phyloP scores from a whole-genome alignment of 179 eudicot genomes.

The Dionaea muscipula region DNA sequence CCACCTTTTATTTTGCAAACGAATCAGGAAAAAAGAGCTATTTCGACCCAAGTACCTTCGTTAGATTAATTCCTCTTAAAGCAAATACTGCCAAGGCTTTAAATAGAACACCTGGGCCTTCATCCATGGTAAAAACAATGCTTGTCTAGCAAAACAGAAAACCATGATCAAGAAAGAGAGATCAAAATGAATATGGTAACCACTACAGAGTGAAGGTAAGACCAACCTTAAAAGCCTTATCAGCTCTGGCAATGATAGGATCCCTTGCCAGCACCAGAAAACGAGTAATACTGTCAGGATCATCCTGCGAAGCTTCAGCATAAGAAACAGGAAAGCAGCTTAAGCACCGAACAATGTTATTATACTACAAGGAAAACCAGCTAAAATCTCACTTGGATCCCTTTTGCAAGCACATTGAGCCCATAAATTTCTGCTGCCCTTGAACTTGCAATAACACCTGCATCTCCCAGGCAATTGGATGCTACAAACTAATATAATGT shows the following conservation, averaged over 20 bases:
- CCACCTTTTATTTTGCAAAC: not conserved
- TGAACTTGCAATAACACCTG: slow-evolving; percentile 28
- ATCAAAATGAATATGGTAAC: not conserved
- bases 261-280: slow-evolving; percentile 53
- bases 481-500: slow-evolving; percentile 20
- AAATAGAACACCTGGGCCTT: slow-evolving; percentile 57
- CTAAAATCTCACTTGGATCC: slow-evolving; percentile 20
- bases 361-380: not conserved
- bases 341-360: not conserved
- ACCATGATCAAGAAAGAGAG: not conserved
- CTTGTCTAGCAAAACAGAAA: slow-evolving; percentile 28
- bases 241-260: slow-evolving; percentile 44
- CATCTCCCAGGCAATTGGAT: slow-evolving; percentile 19
- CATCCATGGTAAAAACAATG: slow-evolving; percentile 53
- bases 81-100: slow-evolving; percentile 59
- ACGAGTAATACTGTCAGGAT: slow-evolving; percentile 45
- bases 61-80: slow-evolving; percentile 38
- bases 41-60: slow-evolving; percentile 27
- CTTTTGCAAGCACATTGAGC: slow-evolving; percentile 23
- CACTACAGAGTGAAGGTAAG: not conserved
- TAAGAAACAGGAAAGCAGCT: not conserved
- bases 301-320: slow-evolving; percentile 27
- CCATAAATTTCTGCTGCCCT: slow-evolving; percentile 34
- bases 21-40: not conserved
- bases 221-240: slow-evolving; percentile 43